These are phyloP conservation scores for Botrytis cinerea DNA, from an alignment of 2,329 filamentous ascomycete species.

Conservation along the genomic window DNA sequence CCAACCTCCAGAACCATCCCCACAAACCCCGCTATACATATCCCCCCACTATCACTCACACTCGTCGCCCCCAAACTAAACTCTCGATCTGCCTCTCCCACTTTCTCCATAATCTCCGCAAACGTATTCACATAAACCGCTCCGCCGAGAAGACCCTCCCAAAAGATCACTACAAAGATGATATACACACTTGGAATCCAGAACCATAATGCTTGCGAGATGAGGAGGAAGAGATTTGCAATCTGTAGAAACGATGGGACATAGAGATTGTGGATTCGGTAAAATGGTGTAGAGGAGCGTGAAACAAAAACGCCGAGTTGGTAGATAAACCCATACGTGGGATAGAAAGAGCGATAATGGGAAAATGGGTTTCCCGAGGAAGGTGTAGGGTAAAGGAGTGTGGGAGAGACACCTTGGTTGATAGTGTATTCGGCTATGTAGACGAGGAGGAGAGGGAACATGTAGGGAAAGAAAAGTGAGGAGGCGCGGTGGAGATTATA, in stretches of 20 bases:
- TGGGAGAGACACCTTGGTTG: constrained; percentile 91
- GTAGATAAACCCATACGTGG: constrained; percentile 92
- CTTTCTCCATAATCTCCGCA: constrained; percentile 85
- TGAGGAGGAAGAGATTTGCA: constrained; percentile 72
- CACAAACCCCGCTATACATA: constrained; percentile 83
- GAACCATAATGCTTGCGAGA: constrained; percentile 72
- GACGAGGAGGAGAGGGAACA: constrained; percentile 88
- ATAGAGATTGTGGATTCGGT: constrained; percentile 80
- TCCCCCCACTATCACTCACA: constrained; percentile 88
- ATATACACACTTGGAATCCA: constrained; percentile 85
- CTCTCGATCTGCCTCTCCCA: constrained; percentile 76
- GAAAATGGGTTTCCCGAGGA: constrained; percentile 73
- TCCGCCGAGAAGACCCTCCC: constrained; percentile 90
- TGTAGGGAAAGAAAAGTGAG: constrained; percentile 74
- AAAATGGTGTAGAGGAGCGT: constrained; percentile 83
- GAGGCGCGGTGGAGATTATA: constrained; percentile 66
- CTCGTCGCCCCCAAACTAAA: constrained; percentile 89
- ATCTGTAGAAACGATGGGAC: constrained; percentile 80
- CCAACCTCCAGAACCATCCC: constrained; percentile 80
- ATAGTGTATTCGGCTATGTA: constrained; percentile 97
- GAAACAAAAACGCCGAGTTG: constrained; percentile 95
- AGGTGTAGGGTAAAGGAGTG: constrained; percentile 88
- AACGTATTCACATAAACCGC: constrained; percentile 96
- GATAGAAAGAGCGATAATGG: constrained; percentile 86
- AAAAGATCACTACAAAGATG: constrained; percentile 84